Base-by-base conservation (phyloP, 768 basidiomycete species). In the Exidia glandulosa region DNA sequence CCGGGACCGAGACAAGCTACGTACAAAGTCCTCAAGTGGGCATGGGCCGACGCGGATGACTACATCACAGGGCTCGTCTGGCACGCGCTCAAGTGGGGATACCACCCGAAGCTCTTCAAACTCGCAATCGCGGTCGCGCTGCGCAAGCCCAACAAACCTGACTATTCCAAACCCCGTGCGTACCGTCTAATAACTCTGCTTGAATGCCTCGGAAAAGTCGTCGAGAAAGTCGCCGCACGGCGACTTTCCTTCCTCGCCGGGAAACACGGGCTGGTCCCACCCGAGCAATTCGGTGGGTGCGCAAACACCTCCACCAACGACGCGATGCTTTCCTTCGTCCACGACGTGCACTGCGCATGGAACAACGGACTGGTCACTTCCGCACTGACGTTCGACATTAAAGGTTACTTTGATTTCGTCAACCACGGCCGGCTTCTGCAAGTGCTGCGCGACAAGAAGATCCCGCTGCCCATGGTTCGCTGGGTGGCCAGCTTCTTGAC, bases 171-270 rank as follows among this genome's bases (percentile, higher is more conserved):
- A 55, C 70, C 72, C 0, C 52, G 67, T 5, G 68, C 75, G 1
- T 76, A 75, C 64, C 56, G 69, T 0, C 71, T 70, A 0, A 75
- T 75, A 25, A 66, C 65, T 7, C 69, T 75, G 7, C 66, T 74
- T 0, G 72, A 75, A 45, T 71, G 69, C 58, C 57, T 74, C 0
- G 71, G 74, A 1, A 75, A 76, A 41, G 55, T 73, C 0, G 60
- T 72, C 0, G 71, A 74, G 45, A 63, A 63, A 10, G 63, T 76
- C 2, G 61, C 69, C 0, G 71, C 71, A 1, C 25, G 60, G 0
- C 57, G 67, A 2, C 62, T 76, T 0, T 59, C 64, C 7, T 69
- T 63, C 59, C 56, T 69, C 0, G 68, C 64, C 2, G 66, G 65
- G 0, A 60, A 56, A 3, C 55, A 70, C 55, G 61, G 68, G 52